These are phyloP conservation scores for Rhodotorula sp. DNA, from an alignment of 1,284 basidiomycete genomes.

Conservation along the genomic window DNA sequence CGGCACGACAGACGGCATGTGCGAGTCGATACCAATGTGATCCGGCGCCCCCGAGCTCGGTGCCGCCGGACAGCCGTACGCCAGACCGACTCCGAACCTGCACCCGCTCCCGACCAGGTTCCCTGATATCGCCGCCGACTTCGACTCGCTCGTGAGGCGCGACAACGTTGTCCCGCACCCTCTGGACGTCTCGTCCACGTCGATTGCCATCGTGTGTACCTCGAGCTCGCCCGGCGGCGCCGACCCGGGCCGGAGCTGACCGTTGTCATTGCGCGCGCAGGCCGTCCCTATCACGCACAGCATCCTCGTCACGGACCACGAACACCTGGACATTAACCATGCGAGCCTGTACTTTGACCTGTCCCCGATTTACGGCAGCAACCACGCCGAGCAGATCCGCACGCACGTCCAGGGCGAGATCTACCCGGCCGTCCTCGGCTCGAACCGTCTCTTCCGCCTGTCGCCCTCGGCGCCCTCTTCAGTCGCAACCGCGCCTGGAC, in stretches of 20 bases:
- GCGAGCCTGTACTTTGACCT: conserved; percentile 75
- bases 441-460: conserved; percentile 62
- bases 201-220: background rate
- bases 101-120: conserved; percentile 49
- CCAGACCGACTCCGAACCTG: conserved; percentile 29
- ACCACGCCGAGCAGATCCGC: conserved; percentile 58
- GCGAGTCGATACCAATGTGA: too few species aligned
- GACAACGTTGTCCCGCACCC: conserved; percentile 70
- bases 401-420: conserved; percentile 61
- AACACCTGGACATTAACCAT: conserved; percentile 58
- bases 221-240: conserved; percentile 60
- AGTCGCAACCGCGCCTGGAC: conserved; percentile 73
- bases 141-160: conserved; percentile 66
- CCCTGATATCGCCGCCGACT: conserved; percentile 73
- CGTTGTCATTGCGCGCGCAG: too few species aligned
- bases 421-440: conserved; percentile 68
- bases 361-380: conserved; percentile 69
- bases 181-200: conserved; percentile 61
- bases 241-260: too few species aligned
- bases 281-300: conserved; percentile 73
- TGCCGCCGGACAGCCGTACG: conserved; percentile 36
- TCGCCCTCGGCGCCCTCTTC: conserved; percentile 68
- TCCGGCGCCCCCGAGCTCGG: conserved; percentile 35
- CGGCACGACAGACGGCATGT: too few species aligned
- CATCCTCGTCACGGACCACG: conserved; percentile 64